These are phyloP conservation scores for Mesembryanthemum crystallinum DNA, from an alignment of 148 eudicot species.

Conservation along the genomic window DNA sequence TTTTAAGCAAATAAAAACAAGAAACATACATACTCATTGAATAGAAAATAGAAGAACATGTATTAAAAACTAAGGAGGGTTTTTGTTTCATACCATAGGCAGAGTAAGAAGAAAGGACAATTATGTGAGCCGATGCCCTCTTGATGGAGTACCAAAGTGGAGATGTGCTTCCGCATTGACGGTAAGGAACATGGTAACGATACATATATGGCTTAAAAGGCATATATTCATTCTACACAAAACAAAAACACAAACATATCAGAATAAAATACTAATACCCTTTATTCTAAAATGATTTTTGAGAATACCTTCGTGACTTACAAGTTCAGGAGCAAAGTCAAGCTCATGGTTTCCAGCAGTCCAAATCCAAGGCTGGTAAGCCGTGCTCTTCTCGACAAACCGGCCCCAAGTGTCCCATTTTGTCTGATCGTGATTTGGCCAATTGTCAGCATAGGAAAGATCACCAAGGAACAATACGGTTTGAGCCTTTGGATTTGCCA, in stretches of 20 bases:
- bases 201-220: constrained; percentile 33
- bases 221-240: constrained; percentile 26
- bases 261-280: neutral
- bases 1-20: neutral
- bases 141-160: constrained; percentile 72
- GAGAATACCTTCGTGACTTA: constrained; percentile 7
- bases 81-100: constrained; percentile 41
- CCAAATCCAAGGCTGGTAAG: constrained; percentile 46
- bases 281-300: neutral
- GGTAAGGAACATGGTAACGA: constrained; percentile 32
- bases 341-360: constrained; percentile 40
- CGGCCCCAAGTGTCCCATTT: constrained; percentile 40
- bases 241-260: neutral
- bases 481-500: constrained; percentile 26
- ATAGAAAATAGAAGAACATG: neutral
- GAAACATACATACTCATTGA: no score
- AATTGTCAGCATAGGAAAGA: constrained; percentile 37
- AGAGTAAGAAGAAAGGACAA: constrained; percentile 61
- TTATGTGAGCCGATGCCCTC: constrained; percentile 53
- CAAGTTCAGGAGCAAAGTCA: constrained; percentile 33
- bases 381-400: constrained; percentile 27
- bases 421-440: constrained; percentile 22
- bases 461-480: constrained; percentile 34
- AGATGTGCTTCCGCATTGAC: constrained; percentile 38
- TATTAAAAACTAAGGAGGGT: no score